phyloP scores from a whole-genome alignment of 164 flowering plant species.

The Brasenia schreberi region DNA sequence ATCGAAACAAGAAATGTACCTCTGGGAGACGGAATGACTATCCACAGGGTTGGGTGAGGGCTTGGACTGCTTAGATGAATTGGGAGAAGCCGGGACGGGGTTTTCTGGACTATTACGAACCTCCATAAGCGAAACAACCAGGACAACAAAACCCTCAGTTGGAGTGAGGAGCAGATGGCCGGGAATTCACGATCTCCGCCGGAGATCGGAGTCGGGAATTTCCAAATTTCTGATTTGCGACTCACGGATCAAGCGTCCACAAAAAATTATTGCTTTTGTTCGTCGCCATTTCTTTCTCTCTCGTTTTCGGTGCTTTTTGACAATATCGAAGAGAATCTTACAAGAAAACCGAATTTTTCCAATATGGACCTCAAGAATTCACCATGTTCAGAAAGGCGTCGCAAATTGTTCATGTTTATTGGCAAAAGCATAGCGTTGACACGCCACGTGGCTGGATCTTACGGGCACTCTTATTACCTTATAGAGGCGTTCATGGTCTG shows the following conservation, averaged over 20 bases:
- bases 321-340: no score
- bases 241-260: not conserved
- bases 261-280: no score
- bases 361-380: no score
- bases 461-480: no score
- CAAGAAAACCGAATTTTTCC: no score
- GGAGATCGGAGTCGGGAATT: not conserved
- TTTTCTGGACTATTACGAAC: not conserved
- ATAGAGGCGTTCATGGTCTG: no score
- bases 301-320: no score
- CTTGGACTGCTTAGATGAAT: not conserved
- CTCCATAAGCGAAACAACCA: not conserved
- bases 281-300: no score
- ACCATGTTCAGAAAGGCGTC: no score
- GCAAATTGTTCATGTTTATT: no score
- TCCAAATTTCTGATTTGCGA: not conserved
- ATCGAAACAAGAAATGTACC: not conserved
- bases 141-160: not conserved
- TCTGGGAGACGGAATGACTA: slow-evolving; percentile 1
- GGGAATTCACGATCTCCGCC: not conserved
- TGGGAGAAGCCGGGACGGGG: not conserved
- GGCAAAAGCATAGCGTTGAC: no score
- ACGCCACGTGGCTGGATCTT: no score
- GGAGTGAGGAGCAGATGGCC: not conserved
- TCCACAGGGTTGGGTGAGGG: slow-evolving; percentile 1